Base-by-base conservation (phyloP, 257 asterid species). In the Solanum peruvianum region DNA sequence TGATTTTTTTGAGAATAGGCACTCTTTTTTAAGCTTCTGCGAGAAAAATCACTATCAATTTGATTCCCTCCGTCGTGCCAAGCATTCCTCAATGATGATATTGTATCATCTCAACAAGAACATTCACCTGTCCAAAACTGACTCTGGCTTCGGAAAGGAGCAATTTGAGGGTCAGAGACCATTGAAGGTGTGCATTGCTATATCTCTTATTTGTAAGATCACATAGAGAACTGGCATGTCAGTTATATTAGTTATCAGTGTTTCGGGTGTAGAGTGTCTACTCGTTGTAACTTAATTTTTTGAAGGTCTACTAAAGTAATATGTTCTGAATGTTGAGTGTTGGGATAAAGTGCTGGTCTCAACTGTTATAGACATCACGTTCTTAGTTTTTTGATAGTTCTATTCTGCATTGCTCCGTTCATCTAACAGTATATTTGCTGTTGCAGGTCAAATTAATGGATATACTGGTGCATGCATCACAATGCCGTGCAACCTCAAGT, bases 21-120 rank as follows among this genome's bases (percentile, higher is more conserved):
- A 70, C 78, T 90, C 95, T 73, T 93, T 95, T 88, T 91, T 93
- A 92, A 87, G 89, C 87, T 94, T 93, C 90, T 94, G 98, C 86
- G 94, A 90, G 91, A 86, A 81, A 67, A 93, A 93, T 62, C 76
- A 90, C 75, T 95, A 91, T 80, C 97, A 94, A 86, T 95, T 95
- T 73, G 93, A 92, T 82, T 86, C 96, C 7, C 93, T 92, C 86
- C 95, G 97, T 15, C 94, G 93, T 31, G 98, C 98, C 64, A 95
- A 95, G 90, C 92, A 94, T 88, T 95, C 98, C 16, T 89, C 98
- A n/a, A 95, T 94, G 98, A 95, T 95, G 98, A 93, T 95, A 89
- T 56, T 95, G 86, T 87, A 92, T 88, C 93, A 93, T 87, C 95
- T 95, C 86, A 88, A 88, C 89, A 87, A 90, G 82, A 64, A 84